Evolutionary conservation across 129 eudicot genomes (phyloP).

Genomic region (Chrysanthemum seticuspe): DNA sequence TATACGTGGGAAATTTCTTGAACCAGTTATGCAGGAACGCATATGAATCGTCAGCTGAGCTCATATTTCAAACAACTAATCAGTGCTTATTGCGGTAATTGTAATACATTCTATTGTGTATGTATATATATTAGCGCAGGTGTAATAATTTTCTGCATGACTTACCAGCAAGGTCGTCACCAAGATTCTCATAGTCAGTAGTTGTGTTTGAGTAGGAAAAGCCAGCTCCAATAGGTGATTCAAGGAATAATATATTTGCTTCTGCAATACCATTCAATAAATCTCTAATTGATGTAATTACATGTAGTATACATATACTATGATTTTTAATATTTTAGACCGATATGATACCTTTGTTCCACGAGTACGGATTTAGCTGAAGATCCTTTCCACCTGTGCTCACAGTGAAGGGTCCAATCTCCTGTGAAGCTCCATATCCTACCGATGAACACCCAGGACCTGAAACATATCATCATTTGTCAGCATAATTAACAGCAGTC

Average conservation of each 20-base stretch:
- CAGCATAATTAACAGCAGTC: constrained; percentile 31
- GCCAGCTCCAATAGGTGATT: constrained; percentile 90
- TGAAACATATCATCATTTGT: constrained; percentile 34
- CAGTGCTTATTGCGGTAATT: background rate
- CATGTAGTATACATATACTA: background rate
- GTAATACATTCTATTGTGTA: background rate
- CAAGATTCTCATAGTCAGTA: constrained; percentile 63
- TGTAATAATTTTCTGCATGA: background rate
- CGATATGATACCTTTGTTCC: constrained; percentile 51
- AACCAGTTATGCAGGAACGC: constrained; percentile 83
- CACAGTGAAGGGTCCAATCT: constrained; percentile 80
- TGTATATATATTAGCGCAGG: background rate
- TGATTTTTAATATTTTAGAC: background rate
- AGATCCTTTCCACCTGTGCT: constrained; percentile 45
- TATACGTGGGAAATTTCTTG: constrained; percentile 71
- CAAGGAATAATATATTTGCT: constrained; percentile 84
- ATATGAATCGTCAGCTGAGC: constrained; percentile 75
- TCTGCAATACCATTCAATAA: constrained; percentile 41
- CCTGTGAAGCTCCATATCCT: constrained; percentile 96
- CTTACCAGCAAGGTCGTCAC: constrained; percentile 83
- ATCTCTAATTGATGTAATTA: background rate
- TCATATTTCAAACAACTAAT: background rate
- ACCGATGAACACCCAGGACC: constrained; percentile 98
- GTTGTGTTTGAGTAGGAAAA: constrained; percentile 78
- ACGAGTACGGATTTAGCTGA: constrained; percentile 57